A percentile compares a stretch with the other conserved stretches of the same genome.
Conservation (phyloP, 176 grass and related monocot genomes). For the Alopecurus myosuroides region DNA sequence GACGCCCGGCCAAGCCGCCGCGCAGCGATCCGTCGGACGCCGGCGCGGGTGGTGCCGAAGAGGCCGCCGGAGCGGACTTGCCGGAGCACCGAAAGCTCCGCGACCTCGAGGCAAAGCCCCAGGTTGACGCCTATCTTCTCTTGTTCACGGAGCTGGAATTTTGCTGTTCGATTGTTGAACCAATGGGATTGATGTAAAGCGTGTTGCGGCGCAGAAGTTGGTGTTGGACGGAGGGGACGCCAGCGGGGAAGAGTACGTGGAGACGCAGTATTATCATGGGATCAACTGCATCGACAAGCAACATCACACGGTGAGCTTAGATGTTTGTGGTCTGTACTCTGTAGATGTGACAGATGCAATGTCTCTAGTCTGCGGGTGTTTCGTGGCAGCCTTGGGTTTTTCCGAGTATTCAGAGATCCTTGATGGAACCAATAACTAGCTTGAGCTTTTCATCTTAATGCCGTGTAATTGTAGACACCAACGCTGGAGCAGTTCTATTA, state of each 20-base stretch:
- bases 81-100: slow-evolving; percentile 65
- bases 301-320: slow-evolving; percentile 60
- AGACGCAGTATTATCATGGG: slow-evolving; percentile 67
- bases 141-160: neutral
- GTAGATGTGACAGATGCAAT: neutral
- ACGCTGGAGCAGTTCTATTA: neutral
- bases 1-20: slow-evolving; percentile 58
- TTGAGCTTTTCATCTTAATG: neutral
- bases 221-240: slow-evolving; percentile 46
- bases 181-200: neutral
- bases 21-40: slow-evolving; percentile 58
- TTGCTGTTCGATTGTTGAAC: slow-evolving; percentile 5
- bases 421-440: neutral
- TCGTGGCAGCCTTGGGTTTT: neutral
- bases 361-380: neutral
- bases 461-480: neutral
- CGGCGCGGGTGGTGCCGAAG: neutral
- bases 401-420: neutral
- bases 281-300: slow-evolving; percentile 79
- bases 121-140: slow-evolving; percentile 9
- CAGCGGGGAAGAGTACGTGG: slow-evolving; percentile 61
- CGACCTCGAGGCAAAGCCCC: slow-evolving; percentile 47
- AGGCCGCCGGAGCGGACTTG: slow-evolving; percentile 1
- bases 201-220: slow-evolving; percentile 45
- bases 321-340: neutral